phyloP scores from a whole-genome alignment of 208 protist genomes.

The Lotmaria passim region DNA sequence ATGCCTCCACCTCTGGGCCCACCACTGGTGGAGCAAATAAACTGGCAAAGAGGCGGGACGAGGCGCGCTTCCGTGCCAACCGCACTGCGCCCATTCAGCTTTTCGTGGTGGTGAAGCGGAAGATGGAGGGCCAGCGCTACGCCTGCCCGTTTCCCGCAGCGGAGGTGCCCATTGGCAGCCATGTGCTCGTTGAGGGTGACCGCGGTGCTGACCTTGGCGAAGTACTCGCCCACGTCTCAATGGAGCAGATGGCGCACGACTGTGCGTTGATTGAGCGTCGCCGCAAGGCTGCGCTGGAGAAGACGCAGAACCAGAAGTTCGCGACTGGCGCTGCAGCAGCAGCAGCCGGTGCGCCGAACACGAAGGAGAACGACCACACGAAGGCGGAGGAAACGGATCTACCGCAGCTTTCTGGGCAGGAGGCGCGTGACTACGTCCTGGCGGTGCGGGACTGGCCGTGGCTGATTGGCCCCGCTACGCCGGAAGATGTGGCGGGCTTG shows the following conservation, averaged over 20 bases:
- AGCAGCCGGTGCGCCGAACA: constrained; percentile 1
- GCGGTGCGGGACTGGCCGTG: constrained; percentile 45
- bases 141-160: constrained; percentile 27
- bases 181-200: constrained; percentile 73
- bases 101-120: constrained; percentile 70
- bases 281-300: constrained; percentile 26
- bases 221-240: constrained; percentile 40
- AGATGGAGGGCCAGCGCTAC: constrained; percentile 58
- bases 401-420: constrained; percentile 25
- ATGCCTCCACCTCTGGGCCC: not conserved
- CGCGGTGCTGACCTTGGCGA: constrained; percentile 65
- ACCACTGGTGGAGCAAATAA: not conserved
- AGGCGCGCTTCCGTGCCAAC: constrained; percentile 36
- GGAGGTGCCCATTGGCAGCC: constrained; percentile 38
- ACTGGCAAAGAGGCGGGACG: constrained; percentile 7
- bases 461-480: constrained; percentile 40
- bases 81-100: constrained; percentile 30
- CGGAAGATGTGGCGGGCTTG: constrained; percentile 30
- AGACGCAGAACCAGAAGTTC: constrained; percentile 16
- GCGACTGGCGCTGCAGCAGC: not conserved
- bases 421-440: constrained; percentile 31
- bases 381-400: constrained; percentile 8
- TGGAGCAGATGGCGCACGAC: constrained; percentile 48
- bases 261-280: constrained; percentile 36
- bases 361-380: too few species aligned